Percentiles rank a stretch among this genome's conserved stretches.
Conservation (phyloP, 179 eudicot genomes). For the Spinacia oleracea region DNA sequence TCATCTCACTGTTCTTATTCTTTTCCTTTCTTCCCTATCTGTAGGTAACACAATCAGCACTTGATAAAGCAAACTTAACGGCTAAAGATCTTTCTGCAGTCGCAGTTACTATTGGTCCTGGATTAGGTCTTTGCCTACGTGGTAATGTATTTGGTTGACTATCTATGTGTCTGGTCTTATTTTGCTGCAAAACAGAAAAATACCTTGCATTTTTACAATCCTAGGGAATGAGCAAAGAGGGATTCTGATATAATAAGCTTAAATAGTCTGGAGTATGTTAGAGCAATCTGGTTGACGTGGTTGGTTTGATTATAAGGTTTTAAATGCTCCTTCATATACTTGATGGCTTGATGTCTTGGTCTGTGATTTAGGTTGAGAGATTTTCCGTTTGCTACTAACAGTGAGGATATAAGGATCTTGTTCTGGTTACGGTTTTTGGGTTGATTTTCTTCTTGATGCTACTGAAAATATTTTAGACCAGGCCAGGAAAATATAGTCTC, state of each 20-base stretch:
- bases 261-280: neutral
- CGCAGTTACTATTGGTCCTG: slow-evolving; percentile 99
- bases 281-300: slow-evolving; percentile 9
- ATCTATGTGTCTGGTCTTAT: slow-evolving; percentile 1
- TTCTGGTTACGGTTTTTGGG: neutral
- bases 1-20: neutral
- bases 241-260: neutral
- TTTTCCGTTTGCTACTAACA: neutral
- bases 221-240: slow-evolving; percentile 1
- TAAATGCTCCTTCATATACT: neutral
- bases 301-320: neutral
- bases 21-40: neutral
- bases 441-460: neutral
- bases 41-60: slow-evolving; percentile 90
- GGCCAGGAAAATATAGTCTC: neutral
- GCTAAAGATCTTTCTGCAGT: slow-evolving; percentile 89
- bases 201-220: neutral
- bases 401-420: neutral
- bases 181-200: neutral
- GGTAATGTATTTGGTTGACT: slow-evolving; percentile 44
- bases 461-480: neutral
- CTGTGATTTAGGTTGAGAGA: neutral
- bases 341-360: neutral
- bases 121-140: slow-evolving; percentile 91
- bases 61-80: slow-evolving; percentile 72